Conservation (phyloP, 164 flowering plant species). For the Vitis rupestris region DNA sequence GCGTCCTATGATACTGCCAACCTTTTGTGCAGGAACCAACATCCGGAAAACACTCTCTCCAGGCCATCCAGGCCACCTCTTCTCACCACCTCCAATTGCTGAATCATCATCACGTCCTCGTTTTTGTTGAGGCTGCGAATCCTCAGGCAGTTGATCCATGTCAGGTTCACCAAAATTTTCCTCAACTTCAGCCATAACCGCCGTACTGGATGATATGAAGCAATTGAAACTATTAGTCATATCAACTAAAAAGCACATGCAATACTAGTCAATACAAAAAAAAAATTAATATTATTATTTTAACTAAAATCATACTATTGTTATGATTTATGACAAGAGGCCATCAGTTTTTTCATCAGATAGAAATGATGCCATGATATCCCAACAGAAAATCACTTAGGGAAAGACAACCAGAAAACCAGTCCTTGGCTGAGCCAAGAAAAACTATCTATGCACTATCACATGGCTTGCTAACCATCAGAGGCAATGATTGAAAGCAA, state of each 20-base stretch:
- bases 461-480: too few species aligned
- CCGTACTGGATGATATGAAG: constrained; percentile 2
- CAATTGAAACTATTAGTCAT: constrained; percentile 2
- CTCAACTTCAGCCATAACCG: constrained; percentile 31
- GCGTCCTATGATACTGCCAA: constrained; percentile 94
- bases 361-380: too few species aligned
- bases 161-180: constrained; percentile 20
- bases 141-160: constrained; percentile 20
- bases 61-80: constrained; percentile 99
- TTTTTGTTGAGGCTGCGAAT: constrained; percentile 19
- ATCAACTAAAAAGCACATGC: background rate
- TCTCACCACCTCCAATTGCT: constrained; percentile 44
- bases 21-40: constrained; percentile 92
- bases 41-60: constrained; percentile 91
- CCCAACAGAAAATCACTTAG: too few species aligned
- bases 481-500: too few species aligned
- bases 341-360: too few species aligned
- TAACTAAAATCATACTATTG: background rate
- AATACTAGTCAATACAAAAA: background rate
- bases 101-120: constrained; percentile 30
- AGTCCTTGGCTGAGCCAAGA: too few species aligned
- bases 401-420: too few species aligned
- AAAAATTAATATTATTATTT: too few species aligned
- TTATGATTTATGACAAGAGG: background rate
- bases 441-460: too few species aligned